A percentile compares a stretch with the other conserved stretches of the same genome.
Conservation (phyloP, 1,284 basidiomycete species). For the Tylopilus sp. region DNA sequence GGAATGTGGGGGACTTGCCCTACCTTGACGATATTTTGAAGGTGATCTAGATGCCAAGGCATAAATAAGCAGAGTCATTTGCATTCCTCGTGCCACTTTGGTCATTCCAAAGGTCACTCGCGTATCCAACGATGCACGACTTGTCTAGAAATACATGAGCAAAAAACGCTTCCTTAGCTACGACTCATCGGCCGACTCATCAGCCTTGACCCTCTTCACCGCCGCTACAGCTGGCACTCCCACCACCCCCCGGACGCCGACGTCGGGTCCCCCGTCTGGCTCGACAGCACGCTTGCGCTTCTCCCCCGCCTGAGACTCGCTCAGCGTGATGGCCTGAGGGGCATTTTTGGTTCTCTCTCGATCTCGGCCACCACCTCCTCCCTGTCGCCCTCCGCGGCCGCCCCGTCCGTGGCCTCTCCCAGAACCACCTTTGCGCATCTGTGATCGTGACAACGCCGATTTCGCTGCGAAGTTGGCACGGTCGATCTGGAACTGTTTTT, state of each 20-base stretch:
- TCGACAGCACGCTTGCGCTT: slow-evolving; percentile 73
- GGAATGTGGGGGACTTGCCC: slow-evolving; percentile 54
- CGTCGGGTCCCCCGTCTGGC: slow-evolving; percentile 68
- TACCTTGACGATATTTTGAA: slow-evolving; percentile 73
- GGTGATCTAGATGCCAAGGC: too few relatives aligned
- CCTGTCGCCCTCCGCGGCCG: slow-evolving; percentile 40
- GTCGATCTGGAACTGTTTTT: slow-evolving; percentile 67
- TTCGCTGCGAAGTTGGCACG: slow-evolving; percentile 66
- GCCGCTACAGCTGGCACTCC: slow-evolving; percentile 52
- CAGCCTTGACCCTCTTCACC: slow-evolving; percentile 60
- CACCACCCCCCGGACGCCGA: slow-evolving; percentile 59
- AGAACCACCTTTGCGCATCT: slow-evolving; percentile 22
- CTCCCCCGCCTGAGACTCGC: slow-evolving; percentile 48
- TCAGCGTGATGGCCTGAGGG: slow-evolving; percentile 21
- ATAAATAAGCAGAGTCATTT: neutral
- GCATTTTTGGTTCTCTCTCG: slow-evolving; percentile 20
- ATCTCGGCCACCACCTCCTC: slow-evolving; percentile 22
- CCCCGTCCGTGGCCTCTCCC: slow-evolving; percentile 39
- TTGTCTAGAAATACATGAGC: too few relatives aligned
- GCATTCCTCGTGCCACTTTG: too few relatives aligned
- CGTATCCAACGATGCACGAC: too few relatives aligned
- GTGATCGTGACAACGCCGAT: slow-evolving; percentile 39
- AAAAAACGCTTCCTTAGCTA: too few relatives aligned
- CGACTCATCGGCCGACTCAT: slow-evolving; percentile 30
- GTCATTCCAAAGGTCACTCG: too few relatives aligned